A percentile compares a stretch with the other conserved stretches of the same genome.
Conservation (phyloP, 345 rosid species). For the Arabis alpina region DNA sequence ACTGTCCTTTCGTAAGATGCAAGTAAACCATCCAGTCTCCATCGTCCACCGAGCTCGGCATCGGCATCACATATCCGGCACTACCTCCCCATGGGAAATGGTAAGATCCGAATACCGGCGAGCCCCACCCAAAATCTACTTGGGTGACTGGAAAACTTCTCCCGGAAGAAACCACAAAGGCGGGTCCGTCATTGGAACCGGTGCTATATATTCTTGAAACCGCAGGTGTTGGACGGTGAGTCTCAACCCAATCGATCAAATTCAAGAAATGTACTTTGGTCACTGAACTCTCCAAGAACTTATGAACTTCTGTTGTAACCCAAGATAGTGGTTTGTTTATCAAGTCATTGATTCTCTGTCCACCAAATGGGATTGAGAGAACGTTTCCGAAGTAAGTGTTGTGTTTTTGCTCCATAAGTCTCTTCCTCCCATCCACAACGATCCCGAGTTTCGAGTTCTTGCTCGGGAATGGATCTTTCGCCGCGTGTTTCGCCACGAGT, state of each 20-base stretch:
- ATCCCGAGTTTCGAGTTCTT: slow-evolving; percentile 60
- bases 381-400: slow-evolving; percentile 55
- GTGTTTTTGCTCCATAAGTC: slow-evolving; percentile 39
- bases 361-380: slow-evolving; percentile 65
- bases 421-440: slow-evolving; percentile 70
- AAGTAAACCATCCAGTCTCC: slow-evolving; percentile 64
- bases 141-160: slow-evolving; percentile 54
- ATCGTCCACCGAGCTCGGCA: slow-evolving; percentile 52
- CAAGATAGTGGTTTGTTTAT: slow-evolving; percentile 52
- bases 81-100: slow-evolving; percentile 60
- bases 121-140: slow-evolving; percentile 64
- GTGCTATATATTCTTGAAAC: slow-evolving; percentile 55
- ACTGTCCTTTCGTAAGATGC: slow-evolving; percentile 48
- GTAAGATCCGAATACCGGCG: slow-evolving; percentile 55
- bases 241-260: slow-evolving; percentile 82
- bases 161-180: slow-evolving; percentile 80
- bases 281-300: slow-evolving; percentile 39
- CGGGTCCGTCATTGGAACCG: slow-evolving; percentile 54
- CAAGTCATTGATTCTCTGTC: slow-evolving; percentile 45
- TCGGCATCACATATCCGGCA: slow-evolving; percentile 62
- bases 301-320: slow-evolving; percentile 63
- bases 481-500: slow-evolving; percentile 51
- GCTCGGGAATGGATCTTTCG: slow-evolving; percentile 4
- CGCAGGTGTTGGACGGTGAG: slow-evolving; percentile 56
- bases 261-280: slow-evolving; percentile 72